Percentiles rank a stretch among this genome's conserved stretches.
These are phyloP conservation scores for Cardiospermum halicacabum DNA, from an alignment of 345 rosid species.

Conservation along the genomic window DNA sequence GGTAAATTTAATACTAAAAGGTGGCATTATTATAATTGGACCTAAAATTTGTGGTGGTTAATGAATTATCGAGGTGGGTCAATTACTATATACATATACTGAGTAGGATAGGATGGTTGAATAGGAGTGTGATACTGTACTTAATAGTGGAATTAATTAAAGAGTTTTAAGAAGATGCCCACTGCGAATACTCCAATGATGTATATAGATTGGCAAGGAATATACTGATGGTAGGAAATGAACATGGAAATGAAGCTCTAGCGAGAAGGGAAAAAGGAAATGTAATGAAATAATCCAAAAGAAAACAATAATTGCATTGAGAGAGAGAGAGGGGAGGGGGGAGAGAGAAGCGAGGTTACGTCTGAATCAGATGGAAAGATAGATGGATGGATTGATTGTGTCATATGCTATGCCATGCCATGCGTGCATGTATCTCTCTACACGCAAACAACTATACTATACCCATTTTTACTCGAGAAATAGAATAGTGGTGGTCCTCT, in stretches of 20 bases:
- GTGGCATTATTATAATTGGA: conserved; percentile 5
- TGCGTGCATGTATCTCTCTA: conserved; percentile 32
- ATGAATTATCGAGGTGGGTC: not conserved
- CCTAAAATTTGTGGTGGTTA: not conserved
- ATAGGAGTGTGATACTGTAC: not conserved
- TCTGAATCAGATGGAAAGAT: conserved; percentile 31
- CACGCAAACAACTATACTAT: conserved; percentile 55
- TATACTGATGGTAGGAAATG: conserved; percentile 13
- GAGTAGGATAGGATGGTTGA: too few relatives aligned
- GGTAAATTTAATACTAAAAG: not conserved
- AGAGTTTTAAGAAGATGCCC: conserved; percentile 8
- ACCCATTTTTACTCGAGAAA: not conserved
- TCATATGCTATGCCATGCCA: too few relatives aligned
- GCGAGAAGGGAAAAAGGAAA: conserved; percentile 10
- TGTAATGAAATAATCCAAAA: conserved; percentile 11
- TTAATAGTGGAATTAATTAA: not conserved
- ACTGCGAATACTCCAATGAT: conserved; percentile 5
- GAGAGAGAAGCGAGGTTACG: conserved; percentile 24
- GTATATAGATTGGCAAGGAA: conserved; percentile 4
- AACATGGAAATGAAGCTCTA: conserved; percentile 14
- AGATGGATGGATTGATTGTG: conserved; percentile 17
- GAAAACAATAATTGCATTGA: conserved; percentile 18
- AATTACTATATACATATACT: not conserved
- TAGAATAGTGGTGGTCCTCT: conserved; percentile 31
- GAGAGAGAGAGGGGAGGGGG: not conserved